Evolutionary conservation across 495 filamentous ascomycete genomes (phyloP).

Genomic region (Penicillium subrubescens): DNA sequence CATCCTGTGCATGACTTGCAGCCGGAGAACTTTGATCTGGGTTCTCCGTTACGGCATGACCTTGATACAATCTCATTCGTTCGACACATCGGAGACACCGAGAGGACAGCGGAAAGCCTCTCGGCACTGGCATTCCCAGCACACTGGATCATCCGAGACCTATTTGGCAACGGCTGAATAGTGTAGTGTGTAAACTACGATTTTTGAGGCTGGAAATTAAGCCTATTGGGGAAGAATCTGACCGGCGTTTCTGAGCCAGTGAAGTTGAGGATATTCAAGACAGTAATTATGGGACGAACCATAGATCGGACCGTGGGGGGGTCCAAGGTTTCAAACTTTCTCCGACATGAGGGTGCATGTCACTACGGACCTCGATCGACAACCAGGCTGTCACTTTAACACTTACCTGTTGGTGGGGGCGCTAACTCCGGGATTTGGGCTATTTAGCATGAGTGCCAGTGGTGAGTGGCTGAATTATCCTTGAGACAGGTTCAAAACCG

Average conservation of each 20-base stretch:
- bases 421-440: not conserved
- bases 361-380: not conserved
- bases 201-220: not conserved
- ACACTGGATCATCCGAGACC: constrained; percentile 1
- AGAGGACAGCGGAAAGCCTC: not conserved
- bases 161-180: not conserved
- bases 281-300: not conserved
- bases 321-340: not conserved
- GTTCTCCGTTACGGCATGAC: constrained; percentile 23
- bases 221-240: constrained; percentile 2
- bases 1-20: constrained; percentile 24
- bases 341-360: not conserved
- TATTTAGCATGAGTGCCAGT: not conserved
- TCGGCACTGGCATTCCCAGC: not conserved
- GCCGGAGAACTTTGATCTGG: constrained; percentile 16
- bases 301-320: not conserved
- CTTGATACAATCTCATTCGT: not conserved
- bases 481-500: not conserved
- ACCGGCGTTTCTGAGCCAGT: not conserved
- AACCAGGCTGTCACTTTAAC: not conserved
- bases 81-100: constrained; percentile 1
- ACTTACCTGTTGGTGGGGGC: not conserved
- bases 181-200: not conserved
- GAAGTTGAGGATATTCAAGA: not conserved
- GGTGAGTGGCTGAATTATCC: not conserved